Evolutionary conservation across 148 eudicot species (phyloP), one percentile per base, ranked within the genome.

Genomic region (Pouteria glomerata): DNA sequence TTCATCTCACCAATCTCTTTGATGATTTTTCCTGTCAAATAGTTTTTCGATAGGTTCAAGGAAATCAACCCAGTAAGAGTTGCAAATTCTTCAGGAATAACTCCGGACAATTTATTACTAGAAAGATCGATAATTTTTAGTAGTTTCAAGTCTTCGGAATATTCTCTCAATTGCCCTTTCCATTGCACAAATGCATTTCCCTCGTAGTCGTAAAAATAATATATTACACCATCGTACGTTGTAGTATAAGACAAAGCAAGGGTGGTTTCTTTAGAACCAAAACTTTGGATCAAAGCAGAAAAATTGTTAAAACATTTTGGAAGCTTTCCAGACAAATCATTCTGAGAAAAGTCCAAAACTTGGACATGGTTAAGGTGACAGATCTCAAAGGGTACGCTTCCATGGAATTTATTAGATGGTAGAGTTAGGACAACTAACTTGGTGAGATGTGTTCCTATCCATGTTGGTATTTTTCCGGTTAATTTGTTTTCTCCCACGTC

Each of bases 111-210:
- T 39, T 29, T 33, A 66, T 77, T 81, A 29, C 64, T 27, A 12
- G 83, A 80, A 24, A 80, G 70, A 52, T 80, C 72, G 3, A 80
- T 76, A 67, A 45, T 56, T 19, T 73, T 80, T 15, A 73, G 27
- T 0, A 72, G 75, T 6, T 47, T 26, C 27, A 48, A 24, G 8
- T 51, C 58, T 29, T 45, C 70, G 6, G 23, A 29, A 47, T 69
- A 63, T 56, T 69, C 72, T 16, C 27, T 34, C 19, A 57, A 72
- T 35, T 39, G 37, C 52, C 81, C 75, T 69, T 61, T 63, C 42
- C 57, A 26, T 10, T 39, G 26, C 42, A 78, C 16, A 4, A 56
- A 18, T 18, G 21, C 15, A 62, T 27, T 76, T 48, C 39, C 79
- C 1, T 59, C 59, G 19, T 50, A 64, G 18, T 44, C 27, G 2